phyloP scores from a whole-genome alignment of 1,284 basidiomycete genomes.

The Ceratobasidium sp. region DNA sequence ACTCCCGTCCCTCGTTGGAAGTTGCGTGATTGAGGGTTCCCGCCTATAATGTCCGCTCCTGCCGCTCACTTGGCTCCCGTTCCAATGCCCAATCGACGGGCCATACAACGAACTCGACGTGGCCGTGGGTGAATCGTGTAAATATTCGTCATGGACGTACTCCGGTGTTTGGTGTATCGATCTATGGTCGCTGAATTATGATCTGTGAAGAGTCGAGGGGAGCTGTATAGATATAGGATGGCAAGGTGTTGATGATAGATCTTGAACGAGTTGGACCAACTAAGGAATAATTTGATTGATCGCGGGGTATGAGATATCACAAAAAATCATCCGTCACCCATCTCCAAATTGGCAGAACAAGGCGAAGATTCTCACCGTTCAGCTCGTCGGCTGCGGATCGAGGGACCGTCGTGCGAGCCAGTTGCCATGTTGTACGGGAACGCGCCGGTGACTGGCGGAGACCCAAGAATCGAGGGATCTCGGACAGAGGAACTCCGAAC shows the following conservation, averaged over 20 bases:
- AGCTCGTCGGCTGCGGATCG: slow-evolving; percentile 9
- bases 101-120: not conserved
- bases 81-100: not conserved
- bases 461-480: not conserved
- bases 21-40: not conserved
- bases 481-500: too few species aligned
- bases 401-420: not conserved
- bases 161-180: not conserved
- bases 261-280: not conserved
- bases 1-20: not conserved
- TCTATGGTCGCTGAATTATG: not conserved
- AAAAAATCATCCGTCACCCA: not conserved
- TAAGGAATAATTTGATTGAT: not conserved
- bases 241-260: not conserved
- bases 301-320: not conserved
- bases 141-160: slow-evolving; percentile 1
- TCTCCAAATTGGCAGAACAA: not conserved
- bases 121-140: slow-evolving; percentile 8
- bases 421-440: not conserved
- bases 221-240: not conserved
- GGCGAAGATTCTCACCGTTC: not conserved
- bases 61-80: too few species aligned
- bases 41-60: too few species aligned
- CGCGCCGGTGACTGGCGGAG: not conserved
- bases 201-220: too few species aligned